Conservation (phyloP, 805 yeast species). For the Clavispora fructus region DNA sequence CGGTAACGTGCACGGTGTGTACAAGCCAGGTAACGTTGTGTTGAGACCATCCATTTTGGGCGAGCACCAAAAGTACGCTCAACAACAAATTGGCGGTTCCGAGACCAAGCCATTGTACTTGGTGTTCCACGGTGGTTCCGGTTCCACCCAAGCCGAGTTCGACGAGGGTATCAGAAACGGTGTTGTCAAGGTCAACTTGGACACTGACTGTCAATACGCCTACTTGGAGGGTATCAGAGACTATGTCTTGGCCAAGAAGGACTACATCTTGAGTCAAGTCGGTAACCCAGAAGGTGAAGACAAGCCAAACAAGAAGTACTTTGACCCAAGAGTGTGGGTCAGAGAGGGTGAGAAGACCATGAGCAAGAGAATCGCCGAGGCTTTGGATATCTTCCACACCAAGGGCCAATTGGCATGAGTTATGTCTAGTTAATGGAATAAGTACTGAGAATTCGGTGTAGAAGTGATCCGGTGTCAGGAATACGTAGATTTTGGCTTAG, state of each 20-base stretch:
- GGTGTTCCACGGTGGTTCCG: conserved; percentile 99
- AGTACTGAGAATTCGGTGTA: too few relatives aligned
- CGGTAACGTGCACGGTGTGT: conserved; percentile 99
- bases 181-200: conserved; percentile 98
- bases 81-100: conserved; percentile 52
- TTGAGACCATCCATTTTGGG: conserved; percentile 90
- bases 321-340: conserved; percentile 99
- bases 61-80: conserved; percentile 90
- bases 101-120: conserved; percentile 77
- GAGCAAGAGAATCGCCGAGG: conserved; percentile 78
- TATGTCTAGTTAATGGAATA: background rate
- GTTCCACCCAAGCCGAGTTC: conserved; percentile 89
- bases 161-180: conserved; percentile 87
- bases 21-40: conserved; percentile 97
- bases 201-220: conserved; percentile 98
- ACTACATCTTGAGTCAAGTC: conserved; percentile 79
- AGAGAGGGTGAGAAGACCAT: conserved; percentile 99
- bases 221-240: conserved; percentile 96
- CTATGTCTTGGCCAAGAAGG: conserved; percentile 93
- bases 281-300: conserved; percentile 99
- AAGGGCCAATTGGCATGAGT: conserved; percentile 42
- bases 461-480: too few relatives aligned
- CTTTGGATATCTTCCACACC: conserved; percentile 83
- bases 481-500: too few relatives aligned
- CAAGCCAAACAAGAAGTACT: conserved; percentile 99